A percentile compares a stretch with the other conserved stretches of the same genome.
phyloP scores from a whole-genome alignment of 225 moss, liverwort and hornwort genomes.

The Neckera pumila region DNA sequence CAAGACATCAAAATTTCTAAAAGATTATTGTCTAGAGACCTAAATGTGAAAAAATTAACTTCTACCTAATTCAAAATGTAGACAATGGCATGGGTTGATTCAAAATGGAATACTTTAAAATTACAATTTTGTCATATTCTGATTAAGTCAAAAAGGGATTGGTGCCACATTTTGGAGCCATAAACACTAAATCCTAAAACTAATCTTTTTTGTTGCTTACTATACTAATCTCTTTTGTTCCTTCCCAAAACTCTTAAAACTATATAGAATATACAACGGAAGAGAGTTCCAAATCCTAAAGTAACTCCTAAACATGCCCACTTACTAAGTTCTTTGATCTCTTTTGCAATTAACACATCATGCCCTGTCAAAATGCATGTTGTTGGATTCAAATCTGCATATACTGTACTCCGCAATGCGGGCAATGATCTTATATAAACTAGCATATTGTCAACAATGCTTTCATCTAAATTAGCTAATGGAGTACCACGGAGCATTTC shows the following conservation, averaged over 20 bases:
- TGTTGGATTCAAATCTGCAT: slow-evolving; percentile 42
- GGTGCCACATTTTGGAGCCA: neutral
- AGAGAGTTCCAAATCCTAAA: slow-evolving; percentile 49
- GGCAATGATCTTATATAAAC: slow-evolving; percentile 31
- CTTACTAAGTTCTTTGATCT: slow-evolving; percentile 46
- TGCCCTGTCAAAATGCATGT: slow-evolving; percentile 56
- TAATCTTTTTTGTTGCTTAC: slow-evolving; percentile 11
- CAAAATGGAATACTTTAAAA: neutral
- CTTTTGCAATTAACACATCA: slow-evolving; percentile 37
- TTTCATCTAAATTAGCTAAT: slow-evolving; percentile 25
- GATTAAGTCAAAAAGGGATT: neutral
- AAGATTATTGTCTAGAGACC: neutral
- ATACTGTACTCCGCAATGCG: slow-evolving; percentile 3
- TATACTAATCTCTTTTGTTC: slow-evolving; percentile 13
- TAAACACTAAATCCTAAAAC: neutral
- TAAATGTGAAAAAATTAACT: no score
- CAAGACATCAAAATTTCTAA: neutral
- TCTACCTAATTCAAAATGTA: neutral
- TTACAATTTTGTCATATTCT: neutral
- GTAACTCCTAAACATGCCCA: slow-evolving; percentile 66
- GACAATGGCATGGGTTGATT: no score
- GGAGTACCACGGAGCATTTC: slow-evolving; percentile 56
- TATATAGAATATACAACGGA: slow-evolving; percentile 60
- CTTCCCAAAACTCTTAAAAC: slow-evolving; percentile 41
- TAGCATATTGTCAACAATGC: slow-evolving; percentile 39